Percentiles rank a stretch among this genome's conserved stretches.
These are phyloP conservation scores for Talaromyces ruber DNA, from an alignment of 495 filamentous ascomycete genomes.

Conservation along the genomic window DNA sequence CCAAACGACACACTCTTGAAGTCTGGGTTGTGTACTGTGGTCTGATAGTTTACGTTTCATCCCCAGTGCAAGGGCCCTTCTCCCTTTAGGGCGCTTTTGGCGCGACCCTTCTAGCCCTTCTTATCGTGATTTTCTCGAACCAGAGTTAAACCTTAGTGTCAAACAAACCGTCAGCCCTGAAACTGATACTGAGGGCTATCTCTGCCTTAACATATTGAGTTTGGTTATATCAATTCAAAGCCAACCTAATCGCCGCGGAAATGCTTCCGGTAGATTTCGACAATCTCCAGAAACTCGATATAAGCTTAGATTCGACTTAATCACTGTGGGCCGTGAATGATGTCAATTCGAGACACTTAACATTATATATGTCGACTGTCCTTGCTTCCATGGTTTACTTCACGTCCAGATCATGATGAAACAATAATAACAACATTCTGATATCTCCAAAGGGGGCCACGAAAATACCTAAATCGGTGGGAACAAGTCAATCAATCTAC, in stretches of 20 bases:
- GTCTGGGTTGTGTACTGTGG: neutral
- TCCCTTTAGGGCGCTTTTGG: neutral
- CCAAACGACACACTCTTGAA: neutral
- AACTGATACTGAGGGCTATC: neutral
- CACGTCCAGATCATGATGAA: neutral
- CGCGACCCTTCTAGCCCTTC: neutral
- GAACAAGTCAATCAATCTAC: neutral
- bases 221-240: neutral
- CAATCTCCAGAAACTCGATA: neutral
- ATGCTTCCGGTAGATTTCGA: conserved; percentile 1
- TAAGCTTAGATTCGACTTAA: neutral
- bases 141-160: neutral
- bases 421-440: neutral
- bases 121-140: neutral
- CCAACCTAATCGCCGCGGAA: conserved; percentile 3
- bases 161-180: neutral
- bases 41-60: neutral
- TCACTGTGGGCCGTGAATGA: neutral
- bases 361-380: neutral
- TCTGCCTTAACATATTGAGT: neutral
- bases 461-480: neutral
- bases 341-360: neutral
- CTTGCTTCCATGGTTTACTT: neutral
- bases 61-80: neutral
- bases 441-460: neutral